Percentiles rank a stretch among this genome's conserved stretches.
Evolutionary conservation across 1,284 basidiomycete species (phyloP).

Genomic region (Apiotrichum siamense): DNA sequence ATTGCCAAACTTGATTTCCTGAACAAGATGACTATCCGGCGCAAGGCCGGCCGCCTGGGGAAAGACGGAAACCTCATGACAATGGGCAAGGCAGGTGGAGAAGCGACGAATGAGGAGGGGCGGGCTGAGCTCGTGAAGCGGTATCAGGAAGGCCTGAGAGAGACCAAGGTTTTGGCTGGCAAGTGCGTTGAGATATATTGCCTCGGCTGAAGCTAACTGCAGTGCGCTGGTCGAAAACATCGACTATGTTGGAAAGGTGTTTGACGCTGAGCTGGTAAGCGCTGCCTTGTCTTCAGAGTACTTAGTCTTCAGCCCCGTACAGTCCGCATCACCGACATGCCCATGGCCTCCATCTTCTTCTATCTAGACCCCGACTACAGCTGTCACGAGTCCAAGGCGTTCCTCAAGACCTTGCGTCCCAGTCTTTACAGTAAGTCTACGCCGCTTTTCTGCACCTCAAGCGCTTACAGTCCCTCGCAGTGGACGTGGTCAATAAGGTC

Average conservation of each 20-base stretch:
- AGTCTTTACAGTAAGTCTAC: conserved; percentile 50
- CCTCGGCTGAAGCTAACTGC: background rate
- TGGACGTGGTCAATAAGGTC: background rate
- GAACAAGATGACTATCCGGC: conserved; percentile 44
- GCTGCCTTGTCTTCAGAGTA: background rate
- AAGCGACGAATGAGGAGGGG: conserved; percentile 6
- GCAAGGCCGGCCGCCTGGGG: conserved; percentile 33
- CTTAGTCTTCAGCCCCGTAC: conserved; percentile 58
- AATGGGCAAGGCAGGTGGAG: conserved; percentile 12
- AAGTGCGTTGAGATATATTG: conserved; percentile 20
- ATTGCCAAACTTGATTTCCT: conserved; percentile 43
- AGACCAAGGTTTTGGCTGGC: conserved; percentile 25
- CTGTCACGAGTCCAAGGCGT: conserved; percentile 54
- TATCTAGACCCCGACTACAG: conserved; percentile 62
- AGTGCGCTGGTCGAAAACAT: conserved; percentile 35
- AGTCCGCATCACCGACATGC: conserved; percentile 62
- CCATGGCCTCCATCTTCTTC: conserved; percentile 63
- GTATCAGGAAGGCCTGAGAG: conserved; percentile 34
- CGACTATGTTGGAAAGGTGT: conserved; percentile 36
- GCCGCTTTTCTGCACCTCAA: background rate
- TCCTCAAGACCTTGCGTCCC: conserved; percentile 52
- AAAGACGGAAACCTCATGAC: conserved; percentile 42
- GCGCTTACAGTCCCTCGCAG: background rate
- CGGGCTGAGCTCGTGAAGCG: conserved; percentile 27
- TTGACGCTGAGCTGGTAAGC: conserved; percentile 44